Conservation (phyloP, 495 filamentous ascomycete genomes). For the Xylaria flabelliformis region DNA sequence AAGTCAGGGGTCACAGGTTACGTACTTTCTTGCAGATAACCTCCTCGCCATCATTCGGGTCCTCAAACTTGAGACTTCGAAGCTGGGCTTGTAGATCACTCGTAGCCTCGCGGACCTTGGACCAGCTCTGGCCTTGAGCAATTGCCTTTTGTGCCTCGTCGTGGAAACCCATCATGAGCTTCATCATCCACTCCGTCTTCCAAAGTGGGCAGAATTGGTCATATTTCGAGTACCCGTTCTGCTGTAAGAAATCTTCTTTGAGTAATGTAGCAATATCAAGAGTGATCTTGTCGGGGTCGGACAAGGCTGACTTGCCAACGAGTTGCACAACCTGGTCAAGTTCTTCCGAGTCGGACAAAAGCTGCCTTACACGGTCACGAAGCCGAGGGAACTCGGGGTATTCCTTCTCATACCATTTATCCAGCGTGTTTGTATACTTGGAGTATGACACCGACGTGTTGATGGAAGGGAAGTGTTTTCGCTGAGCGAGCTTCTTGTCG, state of each 20-base stretch:
- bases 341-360: slow-evolving; percentile 93
- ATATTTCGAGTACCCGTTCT: slow-evolving; percentile 98
- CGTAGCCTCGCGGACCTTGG: slow-evolving; percentile 89
- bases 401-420: slow-evolving; percentile 91
- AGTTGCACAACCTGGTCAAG: slow-evolving; percentile 98
- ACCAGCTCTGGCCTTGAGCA: slow-evolving; percentile 86
- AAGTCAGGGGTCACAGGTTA: slow-evolving; percentile 2
- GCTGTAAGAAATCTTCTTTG: slow-evolving; percentile 99
- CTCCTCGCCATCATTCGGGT: slow-evolving; percentile 79
- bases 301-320: slow-evolving; percentile 94
- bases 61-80: slow-evolving; percentile 94
- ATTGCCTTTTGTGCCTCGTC: slow-evolving; percentile 97
- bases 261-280: slow-evolving; percentile 89
- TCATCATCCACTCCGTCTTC: slow-evolving; percentile 99
- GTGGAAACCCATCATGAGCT: slow-evolving; percentile 95
- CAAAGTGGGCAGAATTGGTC: slow-evolving; percentile 99
- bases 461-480: slow-evolving; percentile 99
- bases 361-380: slow-evolving; percentile 88
- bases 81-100: slow-evolving; percentile 81
- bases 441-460: slow-evolving; percentile 96
- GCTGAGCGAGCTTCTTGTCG: slow-evolving; percentile 98
- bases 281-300: slow-evolving; percentile 98
- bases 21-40: slow-evolving; percentile 76
- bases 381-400: slow-evolving; percentile 93
- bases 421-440: slow-evolving; percentile 89